Conservation (phyloP, 305 asterid genomes). For the Fraxinus velutina region DNA sequence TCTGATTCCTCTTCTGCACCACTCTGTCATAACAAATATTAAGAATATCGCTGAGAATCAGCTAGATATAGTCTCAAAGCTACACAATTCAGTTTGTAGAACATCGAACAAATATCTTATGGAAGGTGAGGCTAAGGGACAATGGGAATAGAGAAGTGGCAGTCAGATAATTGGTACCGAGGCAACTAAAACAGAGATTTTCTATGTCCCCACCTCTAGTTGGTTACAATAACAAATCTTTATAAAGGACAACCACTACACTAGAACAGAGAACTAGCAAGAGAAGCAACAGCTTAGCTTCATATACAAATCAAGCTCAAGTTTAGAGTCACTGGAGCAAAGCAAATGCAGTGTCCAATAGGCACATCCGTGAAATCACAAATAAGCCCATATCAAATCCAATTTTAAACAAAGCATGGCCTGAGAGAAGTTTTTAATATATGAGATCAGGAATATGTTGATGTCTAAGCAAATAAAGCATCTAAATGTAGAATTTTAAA, state of each 20-base stretch:
- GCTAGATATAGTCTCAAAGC: constrained; percentile 4
- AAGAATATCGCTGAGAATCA: not conserved
- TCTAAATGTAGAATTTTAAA: not conserved
- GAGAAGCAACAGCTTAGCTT: not conserved
- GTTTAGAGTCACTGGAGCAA: not conserved
- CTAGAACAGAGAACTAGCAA: not conserved
- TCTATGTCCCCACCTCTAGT: not conserved
- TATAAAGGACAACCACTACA: not conserved
- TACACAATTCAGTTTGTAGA: not conserved
- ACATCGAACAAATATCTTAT: not conserved
- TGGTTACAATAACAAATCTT: not conserved
- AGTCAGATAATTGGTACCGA: not conserved
- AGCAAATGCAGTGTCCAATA: not conserved
- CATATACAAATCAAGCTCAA: not conserved
- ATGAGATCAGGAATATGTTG: not conserved
- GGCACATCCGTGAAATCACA: not conserved
- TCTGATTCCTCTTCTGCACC: constrained; percentile 37
- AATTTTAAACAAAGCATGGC: not conserved
- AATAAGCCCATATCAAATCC: not conserved
- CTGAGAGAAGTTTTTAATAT: not conserved
- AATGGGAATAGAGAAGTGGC: not conserved
- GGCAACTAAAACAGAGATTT: not conserved
- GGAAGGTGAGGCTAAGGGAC: not conserved
- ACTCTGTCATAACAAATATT: constrained; percentile 25
- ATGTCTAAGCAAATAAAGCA: not conserved